phyloP scores from a whole-genome alignment of 345 rosid genomes.

The Salix arbutifolia region DNA sequence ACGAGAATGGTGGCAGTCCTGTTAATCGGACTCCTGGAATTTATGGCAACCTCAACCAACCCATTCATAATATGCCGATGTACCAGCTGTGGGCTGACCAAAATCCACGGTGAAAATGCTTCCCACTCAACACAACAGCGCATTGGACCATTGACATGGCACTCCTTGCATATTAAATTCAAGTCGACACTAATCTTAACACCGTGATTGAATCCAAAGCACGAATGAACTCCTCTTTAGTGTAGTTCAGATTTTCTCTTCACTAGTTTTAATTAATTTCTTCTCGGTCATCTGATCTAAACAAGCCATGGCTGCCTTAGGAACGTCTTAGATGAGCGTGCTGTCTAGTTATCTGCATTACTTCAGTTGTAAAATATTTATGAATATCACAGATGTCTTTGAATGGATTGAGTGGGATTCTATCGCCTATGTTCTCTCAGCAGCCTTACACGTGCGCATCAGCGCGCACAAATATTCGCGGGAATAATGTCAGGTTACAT shows the following conservation, averaged over 20 bases:
- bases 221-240: background rate
- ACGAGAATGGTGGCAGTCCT: conserved; percentile 61
- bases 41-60: conserved; percentile 37
- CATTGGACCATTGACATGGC: conserved; percentile 3
- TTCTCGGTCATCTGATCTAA: background rate
- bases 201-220: background rate
- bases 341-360: background rate
- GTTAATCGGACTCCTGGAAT: conserved; percentile 36
- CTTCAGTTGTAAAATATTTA: background rate
- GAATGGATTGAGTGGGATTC: background rate
- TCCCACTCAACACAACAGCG: background rate
- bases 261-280: background rate
- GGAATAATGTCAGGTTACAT: too few species aligned
- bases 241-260: background rate
- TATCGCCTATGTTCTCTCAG: background rate
- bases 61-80: conserved; percentile 55
- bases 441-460: background rate
- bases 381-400: background rate
- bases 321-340: background rate
- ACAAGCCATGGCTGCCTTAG: background rate
- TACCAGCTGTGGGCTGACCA: conserved; percentile 48
- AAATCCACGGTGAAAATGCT: conserved; percentile 12
- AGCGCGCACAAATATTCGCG: background rate
- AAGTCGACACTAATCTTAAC: conserved; percentile 21
- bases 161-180: conserved; percentile 12